Evolutionary conservation across 2,329 filamentous ascomycete species (phyloP).

Genomic region (Ophiocordyceps camponoti-floridani): DNA sequence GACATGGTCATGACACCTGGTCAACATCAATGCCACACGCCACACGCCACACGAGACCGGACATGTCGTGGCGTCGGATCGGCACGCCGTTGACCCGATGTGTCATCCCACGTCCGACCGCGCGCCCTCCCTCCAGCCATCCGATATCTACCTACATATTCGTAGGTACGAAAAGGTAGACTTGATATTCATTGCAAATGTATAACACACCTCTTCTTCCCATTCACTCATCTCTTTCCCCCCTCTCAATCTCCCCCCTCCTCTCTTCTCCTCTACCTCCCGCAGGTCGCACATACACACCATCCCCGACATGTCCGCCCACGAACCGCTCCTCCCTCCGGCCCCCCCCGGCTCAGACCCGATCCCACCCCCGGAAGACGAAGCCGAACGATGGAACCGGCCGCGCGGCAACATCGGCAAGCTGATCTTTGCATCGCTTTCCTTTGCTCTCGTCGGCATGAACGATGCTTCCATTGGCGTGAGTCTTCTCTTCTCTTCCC

Average conservation of each 20-base stretch:
- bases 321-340: background rate
- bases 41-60: too few relatives aligned
- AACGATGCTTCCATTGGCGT: slow-evolving; percentile 45
- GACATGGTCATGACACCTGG: too few relatives aligned
- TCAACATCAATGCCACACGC: too few relatives aligned
- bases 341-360: background rate
- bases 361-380: background rate
- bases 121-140: too few relatives aligned
- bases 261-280: background rate
- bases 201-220: too few relatives aligned
- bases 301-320: background rate
- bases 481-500: slow-evolving; percentile 7
- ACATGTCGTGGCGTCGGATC: too few relatives aligned
- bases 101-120: too few relatives aligned
- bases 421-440: slow-evolving; percentile 29
- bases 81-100: too few relatives aligned
- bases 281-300: too few relatives aligned
- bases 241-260: background rate
- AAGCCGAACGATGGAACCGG: slow-evolving; percentile 16
- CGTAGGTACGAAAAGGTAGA: too few relatives aligned
- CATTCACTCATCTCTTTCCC: background rate
- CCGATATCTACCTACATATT: too few relatives aligned
- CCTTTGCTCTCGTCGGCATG: slow-evolving; percentile 41
- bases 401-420: slow-evolving; percentile 14
- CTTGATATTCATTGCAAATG: too few relatives aligned